phyloP scores from a whole-genome alignment of 257 asterid species.

The Solanum bulbocastanum region DNA sequence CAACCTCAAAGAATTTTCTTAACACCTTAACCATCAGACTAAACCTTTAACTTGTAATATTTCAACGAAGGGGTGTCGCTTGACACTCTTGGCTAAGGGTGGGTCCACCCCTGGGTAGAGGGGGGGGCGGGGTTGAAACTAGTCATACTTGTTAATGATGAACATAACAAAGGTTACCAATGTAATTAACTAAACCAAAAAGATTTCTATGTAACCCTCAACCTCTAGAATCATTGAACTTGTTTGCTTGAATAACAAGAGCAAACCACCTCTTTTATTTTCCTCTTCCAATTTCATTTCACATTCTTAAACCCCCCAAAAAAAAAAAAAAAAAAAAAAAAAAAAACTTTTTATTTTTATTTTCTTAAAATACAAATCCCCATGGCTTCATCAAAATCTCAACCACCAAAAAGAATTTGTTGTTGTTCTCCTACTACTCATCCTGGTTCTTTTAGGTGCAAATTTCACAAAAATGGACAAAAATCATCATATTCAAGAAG shows the following conservation, averaged over 20 bases:
- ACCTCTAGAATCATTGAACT: background rate
- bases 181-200: background rate
- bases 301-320: background rate
- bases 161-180: background rate
- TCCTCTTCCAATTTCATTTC: background rate
- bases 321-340: background rate
- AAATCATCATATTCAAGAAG: background rate
- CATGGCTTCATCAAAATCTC: slow-evolving; percentile 6
- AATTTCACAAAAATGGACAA: background rate
- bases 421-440: slow-evolving; percentile 4
- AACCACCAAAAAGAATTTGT: background rate
- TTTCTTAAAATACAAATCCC: background rate
- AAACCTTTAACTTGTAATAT: too few relatives aligned
- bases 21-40: too few relatives aligned
- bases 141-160: background rate
- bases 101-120: background rate
- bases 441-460: slow-evolving; percentile 4
- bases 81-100: background rate
- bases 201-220: background rate
- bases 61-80: too few relatives aligned
- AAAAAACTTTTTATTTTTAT: background rate
- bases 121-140: background rate
- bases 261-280: background rate
- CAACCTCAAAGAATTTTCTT: too few relatives aligned
- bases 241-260: background rate